These are phyloP conservation scores for Viola pubescens DNA, from an alignment of 441 rosid species.

Conservation along the genomic window DNA sequence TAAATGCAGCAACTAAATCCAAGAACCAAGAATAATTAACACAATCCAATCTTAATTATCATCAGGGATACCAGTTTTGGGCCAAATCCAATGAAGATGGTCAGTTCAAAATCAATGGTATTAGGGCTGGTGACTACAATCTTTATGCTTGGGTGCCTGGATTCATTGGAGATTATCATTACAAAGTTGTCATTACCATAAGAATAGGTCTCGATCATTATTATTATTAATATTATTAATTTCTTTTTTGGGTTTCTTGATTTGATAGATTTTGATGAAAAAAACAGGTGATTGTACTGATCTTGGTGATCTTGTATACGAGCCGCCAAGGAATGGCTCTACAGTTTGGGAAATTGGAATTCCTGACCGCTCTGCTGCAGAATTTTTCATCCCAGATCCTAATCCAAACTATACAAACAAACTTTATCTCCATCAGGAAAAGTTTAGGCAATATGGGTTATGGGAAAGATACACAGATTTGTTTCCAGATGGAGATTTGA, in stretches of 20 bases:
- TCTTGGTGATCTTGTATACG: conserved; percentile 46
- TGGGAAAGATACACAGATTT: conserved; percentile 53
- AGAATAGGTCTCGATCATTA: conserved; percentile 25
- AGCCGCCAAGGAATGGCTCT: conserved; percentile 71
- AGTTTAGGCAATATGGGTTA: conserved; percentile 66
- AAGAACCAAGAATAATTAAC: neutral
- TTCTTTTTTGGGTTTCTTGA: neutral
- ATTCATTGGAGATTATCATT: conserved; percentile 52
- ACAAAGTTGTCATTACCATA: conserved; percentile 23
- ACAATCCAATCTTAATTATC: neutral
- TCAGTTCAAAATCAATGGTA: conserved; percentile 29
- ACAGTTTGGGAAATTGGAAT: conserved; percentile 91
- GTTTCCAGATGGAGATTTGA: conserved; percentile 46
- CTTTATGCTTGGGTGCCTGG: conserved; percentile 61
- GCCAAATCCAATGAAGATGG: conserved; percentile 40
- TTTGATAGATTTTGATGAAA: neutral
- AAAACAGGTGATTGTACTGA: conserved; percentile 39
- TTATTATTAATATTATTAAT: neutral
- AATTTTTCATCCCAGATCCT: conserved; percentile 70
- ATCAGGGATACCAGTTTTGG: conserved; percentile 61
- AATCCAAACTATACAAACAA: conserved; percentile 53
- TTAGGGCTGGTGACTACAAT: conserved; percentile 39
- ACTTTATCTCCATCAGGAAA: conserved; percentile 34
- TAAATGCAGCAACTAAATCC: neutral
- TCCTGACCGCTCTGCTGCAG: conserved; percentile 69